Evolutionary conservation across 495 filamentous ascomycete species (phyloP).

Genomic region (Alectoria sarmentosa): DNA sequence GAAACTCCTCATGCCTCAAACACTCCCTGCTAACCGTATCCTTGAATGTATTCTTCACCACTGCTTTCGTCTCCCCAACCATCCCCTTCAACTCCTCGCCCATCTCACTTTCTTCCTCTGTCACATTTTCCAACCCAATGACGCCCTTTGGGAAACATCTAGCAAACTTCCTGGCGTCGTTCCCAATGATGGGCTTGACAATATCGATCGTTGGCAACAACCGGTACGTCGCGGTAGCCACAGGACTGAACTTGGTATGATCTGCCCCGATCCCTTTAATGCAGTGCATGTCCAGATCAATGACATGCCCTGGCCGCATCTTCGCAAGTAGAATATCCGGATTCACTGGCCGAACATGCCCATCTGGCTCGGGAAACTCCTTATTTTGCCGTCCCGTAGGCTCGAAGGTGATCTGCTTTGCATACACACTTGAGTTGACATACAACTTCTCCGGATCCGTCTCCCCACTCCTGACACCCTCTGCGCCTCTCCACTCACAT

Average conservation of each 20-base stretch:
- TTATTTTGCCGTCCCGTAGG: constrained; percentile 66
- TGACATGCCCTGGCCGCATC: constrained; percentile 80
- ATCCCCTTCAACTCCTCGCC: constrained; percentile 67
- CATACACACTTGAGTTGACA: constrained; percentile 80
- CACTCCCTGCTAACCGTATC: constrained; percentile 95
- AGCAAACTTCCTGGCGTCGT: constrained; percentile 81
- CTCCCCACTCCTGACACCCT: constrained; percentile 53
- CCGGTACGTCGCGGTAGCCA: constrained; percentile 88
- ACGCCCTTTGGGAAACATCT: constrained; percentile 88
- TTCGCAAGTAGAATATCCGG: constrained; percentile 94
- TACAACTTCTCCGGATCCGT: constrained; percentile 78
- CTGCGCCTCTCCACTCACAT: constrained; percentile 58
- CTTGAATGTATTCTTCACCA: constrained; percentile 71
- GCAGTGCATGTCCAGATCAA: constrained; percentile 77
- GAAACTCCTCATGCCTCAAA: constrained; percentile 85
- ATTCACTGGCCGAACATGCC: constrained; percentile 64
- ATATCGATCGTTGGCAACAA: constrained; percentile 84
- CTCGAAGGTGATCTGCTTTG: constrained; percentile 66
- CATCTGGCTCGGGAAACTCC: constrained; percentile 56
- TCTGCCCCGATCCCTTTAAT: constrained; percentile 91
- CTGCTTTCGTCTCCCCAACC: constrained; percentile 69
- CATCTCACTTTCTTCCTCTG: constrained; percentile 54
- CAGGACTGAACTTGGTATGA: constrained; percentile 96
- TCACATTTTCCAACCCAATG: constrained; percentile 69
- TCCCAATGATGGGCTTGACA: constrained; percentile 69